A percentile compares a stretch with the other conserved stretches of the same genome.
Conservation (phyloP, 306 rosid genomes). For the Vigna radiata region DNA sequence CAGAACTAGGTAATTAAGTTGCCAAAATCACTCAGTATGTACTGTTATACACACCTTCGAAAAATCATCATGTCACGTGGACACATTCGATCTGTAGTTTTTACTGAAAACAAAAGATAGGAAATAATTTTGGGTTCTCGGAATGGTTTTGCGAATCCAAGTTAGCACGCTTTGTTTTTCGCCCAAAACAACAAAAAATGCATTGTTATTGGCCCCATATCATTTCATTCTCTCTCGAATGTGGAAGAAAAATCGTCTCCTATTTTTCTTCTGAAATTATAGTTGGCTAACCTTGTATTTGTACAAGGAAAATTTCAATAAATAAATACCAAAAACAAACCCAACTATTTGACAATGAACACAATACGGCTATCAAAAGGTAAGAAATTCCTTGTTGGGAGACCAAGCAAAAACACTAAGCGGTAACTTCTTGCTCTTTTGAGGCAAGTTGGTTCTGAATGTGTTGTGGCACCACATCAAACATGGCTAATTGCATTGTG, state of each 20-base stretch:
- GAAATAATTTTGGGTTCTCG: not conserved
- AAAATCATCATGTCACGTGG: not conserved
- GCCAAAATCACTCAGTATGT: not conserved
- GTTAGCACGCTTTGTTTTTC: not conserved
- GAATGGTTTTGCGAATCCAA: not conserved
- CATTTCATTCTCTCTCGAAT: slow-evolving; percentile 27
- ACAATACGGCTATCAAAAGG: slow-evolving; percentile 28
- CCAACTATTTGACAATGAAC: slow-evolving; percentile 35
- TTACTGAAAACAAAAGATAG: not conserved
- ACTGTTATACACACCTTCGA: not conserved
- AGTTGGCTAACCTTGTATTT: slow-evolving; percentile 40
- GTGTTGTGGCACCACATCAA: slow-evolving; percentile 96
- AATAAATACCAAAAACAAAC: not conserved
- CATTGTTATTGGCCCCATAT: not conserved
- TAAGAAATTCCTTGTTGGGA: slow-evolving; percentile 30
- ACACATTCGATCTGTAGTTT: not conserved
- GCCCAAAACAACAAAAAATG: not conserved
- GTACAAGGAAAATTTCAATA: slow-evolving; percentile 30
- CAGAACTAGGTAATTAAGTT: not conserved
- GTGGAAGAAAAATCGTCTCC: slow-evolving; percentile 22
- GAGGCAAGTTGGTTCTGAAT: slow-evolving; percentile 88
- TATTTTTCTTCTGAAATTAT: slow-evolving; percentile 5
- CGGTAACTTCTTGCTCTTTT: slow-evolving; percentile 89
- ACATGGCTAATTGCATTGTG: slow-evolving; percentile 87
- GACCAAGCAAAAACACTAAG: slow-evolving; percentile 53